Conservation (phyloP, 108 stramenopile genomes). For the Parietichytrium sp. region DNA sequence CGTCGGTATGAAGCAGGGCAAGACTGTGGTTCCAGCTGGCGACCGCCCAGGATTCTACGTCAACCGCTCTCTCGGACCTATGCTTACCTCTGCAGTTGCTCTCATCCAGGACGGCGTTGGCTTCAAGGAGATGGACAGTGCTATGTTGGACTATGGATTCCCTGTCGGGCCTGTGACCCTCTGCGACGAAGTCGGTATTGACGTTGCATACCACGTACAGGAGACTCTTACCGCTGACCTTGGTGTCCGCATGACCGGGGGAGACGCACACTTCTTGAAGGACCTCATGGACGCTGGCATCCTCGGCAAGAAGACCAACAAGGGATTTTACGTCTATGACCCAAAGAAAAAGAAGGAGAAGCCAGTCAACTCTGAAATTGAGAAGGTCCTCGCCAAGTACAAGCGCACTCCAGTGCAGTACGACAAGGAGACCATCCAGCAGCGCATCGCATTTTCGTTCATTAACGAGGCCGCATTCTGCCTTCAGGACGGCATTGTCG, state of each 20-base stretch:
- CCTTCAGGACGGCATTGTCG: constrained; percentile 95
- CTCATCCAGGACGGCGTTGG: constrained; percentile 78
- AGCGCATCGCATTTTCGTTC: constrained; percentile 87
- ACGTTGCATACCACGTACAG: constrained; percentile 85
- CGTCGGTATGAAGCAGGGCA: constrained; percentile 96
- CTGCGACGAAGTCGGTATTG: constrained; percentile 92
- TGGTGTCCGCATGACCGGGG: constrained; percentile 88
- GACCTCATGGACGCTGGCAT: constrained; percentile 92
- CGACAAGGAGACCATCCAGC: constrained; percentile 82
- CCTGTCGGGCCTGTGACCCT: constrained; percentile 90
- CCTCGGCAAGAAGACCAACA: constrained; percentile 89
- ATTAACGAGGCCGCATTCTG: constrained; percentile 97
- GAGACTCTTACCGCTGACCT: constrained; percentile 85
- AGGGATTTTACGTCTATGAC: constrained; percentile 94
- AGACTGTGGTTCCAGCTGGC: constrained; percentile 94
- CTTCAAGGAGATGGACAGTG: constrained; percentile 81
- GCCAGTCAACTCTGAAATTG: constrained; percentile 77
- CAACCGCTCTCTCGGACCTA: constrained; percentile 96
- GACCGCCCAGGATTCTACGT: constrained; percentile 99
- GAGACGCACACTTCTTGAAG: constrained; percentile 80
- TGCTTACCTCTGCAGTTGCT: constrained; percentile 79
- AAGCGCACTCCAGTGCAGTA: constrained; percentile 70
- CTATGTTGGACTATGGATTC: constrained; percentile 91
- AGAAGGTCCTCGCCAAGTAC: constrained; percentile 55
- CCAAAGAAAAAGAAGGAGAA: constrained; percentile 68